Conservation (phyloP, 148 eudicot species). For the Spergularia bocconei region DNA sequence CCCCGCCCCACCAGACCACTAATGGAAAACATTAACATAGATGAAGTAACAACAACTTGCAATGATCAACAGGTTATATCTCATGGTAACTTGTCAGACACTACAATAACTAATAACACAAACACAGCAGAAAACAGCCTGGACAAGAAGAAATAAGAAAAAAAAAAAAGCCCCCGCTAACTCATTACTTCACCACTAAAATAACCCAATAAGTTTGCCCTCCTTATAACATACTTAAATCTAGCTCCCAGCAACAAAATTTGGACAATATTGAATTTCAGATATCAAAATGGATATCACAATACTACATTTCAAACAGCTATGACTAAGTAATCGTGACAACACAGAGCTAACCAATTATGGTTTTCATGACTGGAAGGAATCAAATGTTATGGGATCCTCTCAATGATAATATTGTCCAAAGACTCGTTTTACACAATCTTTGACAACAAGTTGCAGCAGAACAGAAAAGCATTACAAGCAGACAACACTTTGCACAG, state of each 20-base stretch:
- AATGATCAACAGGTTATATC: conserved; percentile 1
- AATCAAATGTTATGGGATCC: not conserved
- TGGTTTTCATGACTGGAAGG: not conserved
- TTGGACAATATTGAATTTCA: not conserved
- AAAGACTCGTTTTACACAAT: not conserved
- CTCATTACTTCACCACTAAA: not conserved
- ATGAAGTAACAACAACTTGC: not conserved
- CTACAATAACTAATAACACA: not conserved
- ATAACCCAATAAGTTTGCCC: not conserved
- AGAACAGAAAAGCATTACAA: not conserved
- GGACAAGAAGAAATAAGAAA: not conserved
- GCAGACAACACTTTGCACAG: not conserved
- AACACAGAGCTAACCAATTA: not conserved
- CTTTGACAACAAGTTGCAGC: not conserved
- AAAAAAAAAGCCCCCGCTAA: not conserved
- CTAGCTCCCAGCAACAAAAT: not conserved
- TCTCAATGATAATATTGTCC: not conserved
- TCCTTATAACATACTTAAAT: not conserved
- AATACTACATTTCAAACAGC: not conserved
- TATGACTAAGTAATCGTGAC: not conserved
- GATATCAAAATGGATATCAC: not conserved
- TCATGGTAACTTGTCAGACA: not conserved
- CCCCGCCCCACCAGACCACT: not conserved
- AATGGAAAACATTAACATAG: not conserved
- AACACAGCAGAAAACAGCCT: not conserved